phyloP scores from a whole-genome alignment of 1,284 basidiomycete genomes.

The Apiotrichum porosum region DNA sequence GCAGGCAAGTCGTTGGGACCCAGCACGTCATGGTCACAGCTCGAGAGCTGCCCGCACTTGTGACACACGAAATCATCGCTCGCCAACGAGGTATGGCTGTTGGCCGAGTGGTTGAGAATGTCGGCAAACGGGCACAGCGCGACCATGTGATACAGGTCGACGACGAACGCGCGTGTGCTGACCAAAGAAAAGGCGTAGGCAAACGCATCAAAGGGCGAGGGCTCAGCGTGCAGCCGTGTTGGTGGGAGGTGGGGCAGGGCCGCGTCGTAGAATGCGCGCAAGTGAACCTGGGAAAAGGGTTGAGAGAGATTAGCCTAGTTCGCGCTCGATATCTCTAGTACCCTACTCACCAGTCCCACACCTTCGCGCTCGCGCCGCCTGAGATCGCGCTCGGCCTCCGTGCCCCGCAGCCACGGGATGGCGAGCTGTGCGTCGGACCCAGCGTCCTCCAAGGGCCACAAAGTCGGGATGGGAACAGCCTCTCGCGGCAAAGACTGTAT shows the following conservation, averaged over 20 bases:
- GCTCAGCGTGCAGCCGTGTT: conserved; percentile 17
- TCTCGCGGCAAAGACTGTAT: conserved; percentile 44
- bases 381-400: conserved; percentile 42
- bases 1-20: conserved; percentile 5
- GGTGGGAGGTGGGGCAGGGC: conserved; percentile 24
- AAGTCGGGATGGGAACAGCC: conserved; percentile 32
- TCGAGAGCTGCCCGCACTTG: conserved; percentile 65
- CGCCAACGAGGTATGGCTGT: conserved; percentile 48
- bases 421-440: conserved; percentile 35
- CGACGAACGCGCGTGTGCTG: conserved; percentile 77
- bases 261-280: conserved; percentile 30
- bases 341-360: conserved; percentile 36
- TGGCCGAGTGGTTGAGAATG: conserved; percentile 69
- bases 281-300: conserved; percentile 21
- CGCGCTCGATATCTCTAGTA: conserved; percentile 19
- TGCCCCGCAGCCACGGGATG: conserved; percentile 32
- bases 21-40: conserved; percentile 65
- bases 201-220: conserved; percentile 55
- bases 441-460: conserved; percentile 37
- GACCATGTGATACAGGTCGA: conserved; percentile 78
- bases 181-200: conserved; percentile 71
- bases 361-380: conserved; percentile 28
- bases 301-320: background rate
- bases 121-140: conserved; percentile 88
- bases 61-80: conserved; percentile 79